phyloP scores from a whole-genome alignment of 805 yeast species.

The Ogataea saltuana region DNA sequence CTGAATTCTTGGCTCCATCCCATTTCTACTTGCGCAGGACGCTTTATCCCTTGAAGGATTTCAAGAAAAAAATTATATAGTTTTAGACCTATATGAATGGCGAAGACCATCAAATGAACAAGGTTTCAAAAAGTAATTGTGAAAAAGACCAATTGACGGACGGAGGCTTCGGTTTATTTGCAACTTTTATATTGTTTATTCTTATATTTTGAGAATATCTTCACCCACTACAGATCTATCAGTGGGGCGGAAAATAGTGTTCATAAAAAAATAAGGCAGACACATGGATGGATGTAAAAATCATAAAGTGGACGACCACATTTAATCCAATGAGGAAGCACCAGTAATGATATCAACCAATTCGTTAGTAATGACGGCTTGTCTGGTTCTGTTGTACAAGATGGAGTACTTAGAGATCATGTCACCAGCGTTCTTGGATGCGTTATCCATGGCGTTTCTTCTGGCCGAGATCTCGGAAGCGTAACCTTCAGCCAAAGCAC shows the following conservation, averaged over 20 bases:
- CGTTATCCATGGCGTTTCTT: slow-evolving; percentile 99
- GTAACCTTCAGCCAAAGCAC: slow-evolving; percentile 97
- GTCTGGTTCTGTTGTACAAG: slow-evolving; percentile 98
- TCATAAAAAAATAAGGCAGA: slow-evolving; percentile 11
- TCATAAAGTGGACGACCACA: slow-evolving; percentile 5
- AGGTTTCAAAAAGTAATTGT: too few species aligned
- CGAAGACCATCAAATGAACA: too few species aligned
- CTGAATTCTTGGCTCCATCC: not conserved
- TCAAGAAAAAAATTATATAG: not conserved
- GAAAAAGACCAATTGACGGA: too few species aligned
- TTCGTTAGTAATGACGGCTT: slow-evolving; percentile 98
- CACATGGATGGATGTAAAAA: slow-evolving; percentile 7
- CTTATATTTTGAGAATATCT: slow-evolving; percentile 10
- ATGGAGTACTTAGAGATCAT: slow-evolving; percentile 96
- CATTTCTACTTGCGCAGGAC: too few species aligned
- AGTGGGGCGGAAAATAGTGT: slow-evolving; percentile 8
- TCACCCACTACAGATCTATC: slow-evolving; percentile 7
- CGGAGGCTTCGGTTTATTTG: too few species aligned
- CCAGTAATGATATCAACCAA: slow-evolving; percentile 99
- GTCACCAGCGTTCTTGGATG: slow-evolving; percentile 99
- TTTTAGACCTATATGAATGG: too few species aligned
- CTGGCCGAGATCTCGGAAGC: slow-evolving; percentile 98
- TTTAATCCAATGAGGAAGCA: slow-evolving; percentile 95
- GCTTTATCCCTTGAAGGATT: not conserved
- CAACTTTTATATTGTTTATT: slow-evolving; percentile 7